Evolutionary conservation across 495 filamentous ascomycete species (phyloP).

Genomic region (Daldinia childiae): DNA sequence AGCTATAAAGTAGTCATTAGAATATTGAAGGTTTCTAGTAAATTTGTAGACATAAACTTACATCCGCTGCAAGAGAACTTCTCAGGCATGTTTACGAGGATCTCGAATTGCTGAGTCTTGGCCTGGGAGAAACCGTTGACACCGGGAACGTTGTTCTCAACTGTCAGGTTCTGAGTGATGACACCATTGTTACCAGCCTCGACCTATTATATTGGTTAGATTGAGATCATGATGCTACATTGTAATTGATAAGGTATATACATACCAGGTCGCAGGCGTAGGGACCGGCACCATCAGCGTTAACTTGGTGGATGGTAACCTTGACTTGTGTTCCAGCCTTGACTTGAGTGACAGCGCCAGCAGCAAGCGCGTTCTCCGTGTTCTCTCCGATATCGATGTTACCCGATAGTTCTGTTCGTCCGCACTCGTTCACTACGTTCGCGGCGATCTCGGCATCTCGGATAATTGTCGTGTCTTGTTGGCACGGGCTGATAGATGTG

Average conservation of each 20-base stretch:
- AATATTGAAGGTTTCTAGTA: neutral
- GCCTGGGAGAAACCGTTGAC: constrained; percentile 58
- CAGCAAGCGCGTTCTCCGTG: constrained; percentile 60
- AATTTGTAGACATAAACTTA: constrained; percentile 16
- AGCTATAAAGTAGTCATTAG: constrained; percentile 36
- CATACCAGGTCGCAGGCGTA: constrained; percentile 58
- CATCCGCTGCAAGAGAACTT: constrained; percentile 53
- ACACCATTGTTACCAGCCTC: constrained; percentile 56
- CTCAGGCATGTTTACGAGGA: constrained; percentile 56
- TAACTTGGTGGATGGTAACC: constrained; percentile 64
- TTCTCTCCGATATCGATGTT: constrained; percentile 66
- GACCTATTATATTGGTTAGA: constrained; percentile 33
- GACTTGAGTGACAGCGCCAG: constrained; percentile 55
- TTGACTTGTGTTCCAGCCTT: constrained; percentile 49
- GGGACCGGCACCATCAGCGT: constrained; percentile 64
- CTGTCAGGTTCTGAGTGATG: constrained; percentile 53
- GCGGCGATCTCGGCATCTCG: constrained; percentile 59
- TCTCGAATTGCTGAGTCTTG: constrained; percentile 56
- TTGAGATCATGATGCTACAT: too few species aligned
- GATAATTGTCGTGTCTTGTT: constrained; percentile 63
- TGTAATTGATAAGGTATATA: neutral
- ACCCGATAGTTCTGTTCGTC: constrained; percentile 59
- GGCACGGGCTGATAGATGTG: constrained; percentile 62
- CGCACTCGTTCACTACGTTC: constrained; percentile 60
- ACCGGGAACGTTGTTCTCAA: constrained; percentile 57